Evolutionary conservation across 805 yeast species (phyloP).

Genomic region (Candida hispaniensis): DNA sequence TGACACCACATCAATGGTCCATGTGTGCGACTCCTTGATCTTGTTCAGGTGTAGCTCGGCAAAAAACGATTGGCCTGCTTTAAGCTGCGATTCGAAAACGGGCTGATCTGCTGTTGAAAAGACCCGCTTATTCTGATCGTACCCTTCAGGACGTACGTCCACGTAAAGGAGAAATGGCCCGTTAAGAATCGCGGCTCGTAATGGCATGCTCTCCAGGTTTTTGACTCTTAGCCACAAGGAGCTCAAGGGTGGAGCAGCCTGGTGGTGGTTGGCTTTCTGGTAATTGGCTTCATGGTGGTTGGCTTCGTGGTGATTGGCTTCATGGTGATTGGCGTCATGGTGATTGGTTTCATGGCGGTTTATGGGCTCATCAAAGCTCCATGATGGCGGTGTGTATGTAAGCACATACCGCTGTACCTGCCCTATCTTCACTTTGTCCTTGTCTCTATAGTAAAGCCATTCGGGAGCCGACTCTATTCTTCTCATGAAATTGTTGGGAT

Average conservation of each 20-base stretch:
- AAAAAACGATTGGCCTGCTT: conserved; percentile 62
- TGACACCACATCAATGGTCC: conserved; percentile 73
- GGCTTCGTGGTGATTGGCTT: conserved; percentile 12
- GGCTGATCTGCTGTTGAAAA: conserved; percentile 31
- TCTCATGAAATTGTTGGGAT: conserved; percentile 5
- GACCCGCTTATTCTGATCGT: conserved; percentile 38
- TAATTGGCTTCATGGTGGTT: conserved; percentile 5
- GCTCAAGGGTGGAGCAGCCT: conserved; percentile 9
- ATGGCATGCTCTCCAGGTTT: conserved; percentile 59
- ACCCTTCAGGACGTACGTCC: conserved; percentile 64
- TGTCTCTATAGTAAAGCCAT: conserved; percentile 21
- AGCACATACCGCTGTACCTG: conserved; percentile 47
- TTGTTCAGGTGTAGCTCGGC: conserved; percentile 42
- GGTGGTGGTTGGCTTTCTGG: conserved; percentile 6
- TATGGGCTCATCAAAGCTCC: conserved; percentile 9
- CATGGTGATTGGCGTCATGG: conserved; percentile 4
- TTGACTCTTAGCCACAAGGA: conserved; percentile 39
- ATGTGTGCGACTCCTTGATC: conserved; percentile 37
- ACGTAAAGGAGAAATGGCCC: conserved; percentile 85
- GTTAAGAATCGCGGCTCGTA: conserved; percentile 73
- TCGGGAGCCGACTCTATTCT: conserved; percentile 7
- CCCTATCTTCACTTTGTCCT: conserved; percentile 42
- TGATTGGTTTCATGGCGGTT: conserved; percentile 2
- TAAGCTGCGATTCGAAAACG: conserved; percentile 41
- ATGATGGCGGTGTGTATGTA: conserved; percentile 36